phyloP scores from a whole-genome alignment of 1,284 basidiomycete species.

The Malassezia sympodialis region DNA sequence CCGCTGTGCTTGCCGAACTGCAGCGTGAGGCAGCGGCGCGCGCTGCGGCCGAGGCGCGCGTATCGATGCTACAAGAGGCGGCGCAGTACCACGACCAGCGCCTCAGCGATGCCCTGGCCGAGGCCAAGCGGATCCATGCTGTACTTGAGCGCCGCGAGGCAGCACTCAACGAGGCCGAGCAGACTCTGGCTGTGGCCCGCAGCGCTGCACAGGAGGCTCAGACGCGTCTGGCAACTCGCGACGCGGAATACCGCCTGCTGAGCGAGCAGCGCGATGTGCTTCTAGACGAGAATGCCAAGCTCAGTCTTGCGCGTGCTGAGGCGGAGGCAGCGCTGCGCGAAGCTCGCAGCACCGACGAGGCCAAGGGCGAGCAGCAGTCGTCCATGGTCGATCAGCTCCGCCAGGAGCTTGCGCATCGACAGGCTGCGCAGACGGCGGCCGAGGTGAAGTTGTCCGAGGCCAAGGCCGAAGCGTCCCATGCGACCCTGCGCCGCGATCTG shows the following conservation, averaged over 20 bases:
- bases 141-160: slow-evolving; percentile 6
- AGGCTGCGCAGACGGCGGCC: slow-evolving; percentile 49
- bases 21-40: slow-evolving; percentile 6
- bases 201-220: not conserved
- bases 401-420: slow-evolving; percentile 63
- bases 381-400: slow-evolving; percentile 59
- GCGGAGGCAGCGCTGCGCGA: slow-evolving; percentile 6
- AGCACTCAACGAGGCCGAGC: slow-evolving; percentile 4
- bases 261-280: slow-evolving; percentile 13
- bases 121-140: slow-evolving; percentile 1
- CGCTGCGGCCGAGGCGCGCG: slow-evolving; percentile 11
- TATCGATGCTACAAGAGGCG: slow-evolving; percentile 22
- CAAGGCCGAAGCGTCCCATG: slow-evolving; percentile 33
- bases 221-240: slow-evolving; percentile 3
- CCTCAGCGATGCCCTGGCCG: slow-evolving; percentile 21
- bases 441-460: slow-evolving; percentile 52
- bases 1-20: slow-evolving; percentile 1
- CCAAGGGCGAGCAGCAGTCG: slow-evolving; percentile 66
- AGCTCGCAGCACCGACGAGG: slow-evolving; percentile 58
- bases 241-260: slow-evolving; percentile 2
- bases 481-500: slow-evolving; percentile 63
- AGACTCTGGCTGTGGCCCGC: not conserved
- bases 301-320: slow-evolving; percentile 1
- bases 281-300: slow-evolving; percentile 5
- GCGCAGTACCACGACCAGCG: slow-evolving; percentile 36